Evolutionary conservation across 2,329 filamentous ascomycete genomes (phyloP).

Genomic region (Metarhizium anisopliae): DNA sequence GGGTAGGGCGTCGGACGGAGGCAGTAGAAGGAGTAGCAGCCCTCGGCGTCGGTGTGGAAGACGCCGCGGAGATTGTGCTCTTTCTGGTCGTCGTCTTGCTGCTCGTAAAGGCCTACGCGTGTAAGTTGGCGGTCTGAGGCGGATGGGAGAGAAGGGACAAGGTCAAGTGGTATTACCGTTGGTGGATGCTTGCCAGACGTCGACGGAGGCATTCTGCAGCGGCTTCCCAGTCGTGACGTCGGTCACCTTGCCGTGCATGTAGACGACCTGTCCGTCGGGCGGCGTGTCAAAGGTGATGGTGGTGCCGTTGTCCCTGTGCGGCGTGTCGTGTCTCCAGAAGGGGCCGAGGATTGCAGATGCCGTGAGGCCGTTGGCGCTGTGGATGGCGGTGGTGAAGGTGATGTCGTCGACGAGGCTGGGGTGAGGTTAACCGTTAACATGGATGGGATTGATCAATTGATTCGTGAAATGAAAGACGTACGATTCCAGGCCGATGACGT

Average conservation of each 20-base stretch:
- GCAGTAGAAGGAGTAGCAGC: slow-evolving; percentile 54
- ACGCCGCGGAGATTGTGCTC: slow-evolving; percentile 69
- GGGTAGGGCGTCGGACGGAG: slow-evolving; percentile 50
- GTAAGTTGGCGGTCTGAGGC: background rate
- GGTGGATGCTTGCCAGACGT: slow-evolving; percentile 73
- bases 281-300: slow-evolving; percentile 52
- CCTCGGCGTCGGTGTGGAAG: slow-evolving; percentile 57
- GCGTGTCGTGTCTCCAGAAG: slow-evolving; percentile 71
- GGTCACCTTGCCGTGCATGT: slow-evolving; percentile 54
- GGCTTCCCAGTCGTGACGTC: slow-evolving; percentile 53
- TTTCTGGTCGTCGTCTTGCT: slow-evolving; percentile 61
- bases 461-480: slow-evolving; percentile 16
- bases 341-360: slow-evolving; percentile 75
- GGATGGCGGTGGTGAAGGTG: slow-evolving; percentile 51
- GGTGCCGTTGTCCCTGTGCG: slow-evolving; percentile 58
- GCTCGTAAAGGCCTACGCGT: slow-evolving; percentile 47
- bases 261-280: slow-evolving; percentile 40
- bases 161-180: slow-evolving; percentile 40
- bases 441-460: background rate
- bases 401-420: slow-evolving; percentile 69
- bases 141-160: background rate
- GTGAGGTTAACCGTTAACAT: background rate
- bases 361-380: slow-evolving; percentile 42
- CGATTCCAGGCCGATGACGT: slow-evolving; percentile 67
- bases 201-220: slow-evolving; percentile 56